Evolutionary conservation across 1,284 basidiomycete genomes (phyloP), one percentile per base, ranked within the genome.

Genomic region (Lentinula novae-zelandiae): DNA sequence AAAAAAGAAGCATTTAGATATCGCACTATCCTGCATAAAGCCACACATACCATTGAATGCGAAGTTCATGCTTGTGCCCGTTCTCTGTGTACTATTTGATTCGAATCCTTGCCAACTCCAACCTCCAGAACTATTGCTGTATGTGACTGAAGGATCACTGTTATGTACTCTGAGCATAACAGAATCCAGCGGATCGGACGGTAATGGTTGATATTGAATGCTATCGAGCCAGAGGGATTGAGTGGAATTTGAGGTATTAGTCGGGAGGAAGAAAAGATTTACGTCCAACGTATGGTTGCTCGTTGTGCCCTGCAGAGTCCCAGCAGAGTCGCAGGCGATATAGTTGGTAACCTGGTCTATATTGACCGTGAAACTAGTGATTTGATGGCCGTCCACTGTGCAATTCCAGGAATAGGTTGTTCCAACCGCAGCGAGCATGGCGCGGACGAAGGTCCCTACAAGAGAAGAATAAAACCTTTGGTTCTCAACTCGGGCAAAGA

Each of bases 131-230:
- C 56, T 58, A 39, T 58, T 58, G 17, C 17, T 13, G 22, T 58
- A 58, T 17, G 13, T 39, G 8, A 58, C 46, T 12, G 56, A 58
- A 39, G 56, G 56, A 49, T 58, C 56, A 40, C 56, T 58, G 38
- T 51, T 58, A 22, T 58, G 46, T 10, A 58, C 15, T 15, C 56
- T 49, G 20, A 58, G 33, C 9, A 22, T 51, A 0, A 58, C 56
- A 1, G 46, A 36, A 31, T 58, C 56, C 3, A 58, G 20, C 22
- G 56, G 48, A 15, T 58, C 48, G 15, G 33, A 20, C 5, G 56
- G 31, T 2, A 58, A 7, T 3, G 56, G 56, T 27, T 49, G 46
- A 51, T 58, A 58, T n/a, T 50, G 17, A 31, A 58, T 50, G 22
- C 31, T 39, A 51, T 58, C 56, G 1, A 58, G 56, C 56, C 56